phyloP scores from a whole-genome alignment of 306 rosid genomes.

The Begonia peltatifolia region DNA sequence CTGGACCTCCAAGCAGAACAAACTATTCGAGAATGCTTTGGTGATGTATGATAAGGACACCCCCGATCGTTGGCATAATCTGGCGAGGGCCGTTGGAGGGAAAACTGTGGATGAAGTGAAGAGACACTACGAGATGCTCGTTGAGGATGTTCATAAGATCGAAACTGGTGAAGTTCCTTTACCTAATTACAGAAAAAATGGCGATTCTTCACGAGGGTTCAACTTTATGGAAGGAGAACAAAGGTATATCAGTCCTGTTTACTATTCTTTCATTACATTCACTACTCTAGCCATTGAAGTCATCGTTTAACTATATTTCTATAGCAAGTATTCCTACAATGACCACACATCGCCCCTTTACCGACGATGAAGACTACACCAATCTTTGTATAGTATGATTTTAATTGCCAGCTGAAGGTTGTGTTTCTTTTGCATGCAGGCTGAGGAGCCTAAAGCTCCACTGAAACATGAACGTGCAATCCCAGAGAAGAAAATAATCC shows the following conservation, averaged over 20 bases:
- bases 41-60: slow-evolving; percentile 44
- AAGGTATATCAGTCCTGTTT: slow-evolving; percentile 17
- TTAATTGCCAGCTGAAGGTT: neutral
- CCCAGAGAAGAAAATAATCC: slow-evolving; percentile 1
- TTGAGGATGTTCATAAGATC: slow-evolving; percentile 48
- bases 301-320: neutral
- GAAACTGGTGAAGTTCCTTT: slow-evolving; percentile 56
- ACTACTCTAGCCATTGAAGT: neutral
- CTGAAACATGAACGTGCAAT: slow-evolving; percentile 7
- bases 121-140: slow-evolving; percentile 49
- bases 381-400: neutral
- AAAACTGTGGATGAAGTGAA: slow-evolving; percentile 65
- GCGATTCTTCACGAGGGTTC: slow-evolving; percentile 8
- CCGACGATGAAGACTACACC: neutral
- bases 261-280: neutral
- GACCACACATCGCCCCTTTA: neutral
- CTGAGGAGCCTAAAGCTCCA: slow-evolving; percentile 21
- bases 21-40: slow-evolving; percentile 62
- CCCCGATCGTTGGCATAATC: slow-evolving; percentile 55
- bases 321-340: neutral
- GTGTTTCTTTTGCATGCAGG: slow-evolving; percentile 10
- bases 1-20: slow-evolving; percentile 67
- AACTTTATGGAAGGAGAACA: slow-evolving; percentile 30
- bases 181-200: slow-evolving; percentile 37
- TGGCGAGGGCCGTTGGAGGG: slow-evolving; percentile 65